A percentile compares a stretch with the other conserved stretches of the same genome.
These are phyloP conservation scores for Marsdenia floribunda DNA, from an alignment of 257 asterid species.

Conservation along the genomic window DNA sequence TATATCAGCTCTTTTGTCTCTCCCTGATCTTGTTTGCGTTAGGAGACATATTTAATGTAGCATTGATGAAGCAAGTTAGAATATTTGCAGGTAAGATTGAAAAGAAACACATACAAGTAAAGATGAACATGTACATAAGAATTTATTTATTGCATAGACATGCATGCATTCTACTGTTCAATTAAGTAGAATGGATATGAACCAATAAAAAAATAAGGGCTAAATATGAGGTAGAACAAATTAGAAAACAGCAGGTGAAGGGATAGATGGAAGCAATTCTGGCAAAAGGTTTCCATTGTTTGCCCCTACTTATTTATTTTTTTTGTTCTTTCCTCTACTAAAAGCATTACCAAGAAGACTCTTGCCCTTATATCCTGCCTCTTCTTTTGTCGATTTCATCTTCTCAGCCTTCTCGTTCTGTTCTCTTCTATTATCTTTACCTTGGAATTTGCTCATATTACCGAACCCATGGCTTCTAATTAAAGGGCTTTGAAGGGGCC, in stretches of 20 bases:
- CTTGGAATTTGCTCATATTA: conserved; percentile 29
- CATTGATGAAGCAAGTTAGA: not conserved
- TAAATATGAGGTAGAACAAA: not conserved
- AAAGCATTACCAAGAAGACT: conserved; percentile 21
- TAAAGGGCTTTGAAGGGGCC: conserved; percentile 8
- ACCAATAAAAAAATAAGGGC: conserved; percentile 8
- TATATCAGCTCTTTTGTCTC: not conserved
- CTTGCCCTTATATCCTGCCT: conserved; percentile 37
- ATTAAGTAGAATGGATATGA: not conserved
- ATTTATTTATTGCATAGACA: conserved; percentile 4
- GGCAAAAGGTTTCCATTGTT: not conserved
- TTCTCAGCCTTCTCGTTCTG: conserved; percentile 37
- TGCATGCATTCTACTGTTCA: conserved; percentile 13
- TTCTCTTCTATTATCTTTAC: conserved; percentile 34
- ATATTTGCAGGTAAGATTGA: not conserved
- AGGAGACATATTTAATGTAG: not conserved
- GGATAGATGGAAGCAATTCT: conserved; percentile 3
- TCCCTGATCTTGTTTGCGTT: not conserved
- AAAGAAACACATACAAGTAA: not conserved
- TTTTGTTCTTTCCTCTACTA: conserved; percentile 23
- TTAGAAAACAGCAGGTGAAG: not conserved
- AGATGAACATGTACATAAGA: not conserved
- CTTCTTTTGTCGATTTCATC: conserved; percentile 40
- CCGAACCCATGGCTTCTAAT: conserved; percentile 12
- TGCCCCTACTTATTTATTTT: conserved; percentile 12